phyloP scores from a whole-genome alignment of 108 stramenopile genomes.

The Cyclotella kingstonii region DNA sequence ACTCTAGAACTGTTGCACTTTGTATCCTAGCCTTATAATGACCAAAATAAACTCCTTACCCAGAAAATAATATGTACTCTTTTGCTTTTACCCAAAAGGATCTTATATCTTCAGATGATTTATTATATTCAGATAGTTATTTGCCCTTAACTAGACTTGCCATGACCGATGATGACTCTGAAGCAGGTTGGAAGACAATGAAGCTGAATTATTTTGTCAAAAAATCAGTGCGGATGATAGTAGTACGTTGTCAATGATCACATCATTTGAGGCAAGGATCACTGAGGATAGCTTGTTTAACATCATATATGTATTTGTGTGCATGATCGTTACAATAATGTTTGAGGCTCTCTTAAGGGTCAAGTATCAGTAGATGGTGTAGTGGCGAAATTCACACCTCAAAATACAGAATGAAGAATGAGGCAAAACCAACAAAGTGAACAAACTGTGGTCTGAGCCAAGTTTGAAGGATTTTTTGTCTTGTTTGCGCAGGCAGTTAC shows the following conservation, averaged over 20 bases:
- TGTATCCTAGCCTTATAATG: too few species aligned
- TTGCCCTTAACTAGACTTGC: too few species aligned
- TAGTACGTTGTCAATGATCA: neutral
- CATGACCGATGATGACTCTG: neutral
- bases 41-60: too few species aligned
- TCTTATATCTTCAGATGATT: too few species aligned
- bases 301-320: neutral
- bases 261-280: constrained; percentile 18
- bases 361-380: too few species aligned
- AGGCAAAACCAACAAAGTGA: neutral
- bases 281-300: neutral
- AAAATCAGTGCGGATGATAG: neutral
- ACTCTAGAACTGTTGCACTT: too few species aligned
- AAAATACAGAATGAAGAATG: neutral
- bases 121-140: too few species aligned
- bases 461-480: neutral
- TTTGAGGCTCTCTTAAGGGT: too few species aligned
- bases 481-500: constrained; percentile 2
- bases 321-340: neutral
- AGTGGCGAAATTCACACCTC: neutral
- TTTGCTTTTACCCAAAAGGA: too few species aligned
- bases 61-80: too few species aligned
- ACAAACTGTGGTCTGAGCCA: constrained; percentile 3
- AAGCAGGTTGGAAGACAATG: neutral
- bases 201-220: neutral